phyloP scores from a whole-genome alignment of 2,329 filamentous ascomycete species.

The Microdochium bolleyi region DNA sequence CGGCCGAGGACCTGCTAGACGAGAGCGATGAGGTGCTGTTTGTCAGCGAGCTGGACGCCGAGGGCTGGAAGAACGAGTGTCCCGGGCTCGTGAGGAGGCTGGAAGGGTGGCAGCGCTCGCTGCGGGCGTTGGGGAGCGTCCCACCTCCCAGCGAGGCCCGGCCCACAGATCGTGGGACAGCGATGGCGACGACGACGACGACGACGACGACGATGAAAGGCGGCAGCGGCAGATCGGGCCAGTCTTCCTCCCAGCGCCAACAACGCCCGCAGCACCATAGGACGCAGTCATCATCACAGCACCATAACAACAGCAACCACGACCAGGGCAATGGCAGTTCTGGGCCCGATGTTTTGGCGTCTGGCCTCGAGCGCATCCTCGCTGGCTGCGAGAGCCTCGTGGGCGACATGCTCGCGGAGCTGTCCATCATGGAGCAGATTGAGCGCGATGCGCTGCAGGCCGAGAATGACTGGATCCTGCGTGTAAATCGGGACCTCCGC shows the following conservation, averaged over 20 bases:
- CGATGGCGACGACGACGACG: too few species aligned
- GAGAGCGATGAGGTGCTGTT: slow-evolving; percentile 34
- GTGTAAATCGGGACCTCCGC: slow-evolving; percentile 34
- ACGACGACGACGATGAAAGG: too few species aligned
- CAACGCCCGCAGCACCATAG: too few species aligned
- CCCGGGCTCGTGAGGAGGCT: slow-evolving; percentile 42
- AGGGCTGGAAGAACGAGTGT: slow-evolving; percentile 51
- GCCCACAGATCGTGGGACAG: too few species aligned
- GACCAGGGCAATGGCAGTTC: background rate
- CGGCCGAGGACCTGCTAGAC: slow-evolving; percentile 23
- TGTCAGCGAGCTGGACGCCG: slow-evolving; percentile 43
- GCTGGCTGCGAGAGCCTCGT: slow-evolving; percentile 32
- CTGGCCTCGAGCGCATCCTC: slow-evolving; percentile 16
- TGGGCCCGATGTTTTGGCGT: slow-evolving; percentile 5
- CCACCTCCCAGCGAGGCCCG: background rate
- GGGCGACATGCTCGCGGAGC: slow-evolving; percentile 52
- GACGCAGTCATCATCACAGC: too few species aligned
- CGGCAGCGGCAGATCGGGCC: too few species aligned
- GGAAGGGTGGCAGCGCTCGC: slow-evolving; percentile 41
- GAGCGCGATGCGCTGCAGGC: slow-evolving; percentile 46
- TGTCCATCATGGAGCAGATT: slow-evolving; percentile 53
- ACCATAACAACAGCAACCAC: background rate
- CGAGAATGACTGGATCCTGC: slow-evolving; percentile 52
- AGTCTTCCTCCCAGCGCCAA: too few species aligned
- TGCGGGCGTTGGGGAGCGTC: slow-evolving; percentile 34